A percentile compares a stretch with the other conserved stretches of the same genome.
phyloP scores from a whole-genome alignment of 345 rosid species.

The Cardamine occulta region DNA sequence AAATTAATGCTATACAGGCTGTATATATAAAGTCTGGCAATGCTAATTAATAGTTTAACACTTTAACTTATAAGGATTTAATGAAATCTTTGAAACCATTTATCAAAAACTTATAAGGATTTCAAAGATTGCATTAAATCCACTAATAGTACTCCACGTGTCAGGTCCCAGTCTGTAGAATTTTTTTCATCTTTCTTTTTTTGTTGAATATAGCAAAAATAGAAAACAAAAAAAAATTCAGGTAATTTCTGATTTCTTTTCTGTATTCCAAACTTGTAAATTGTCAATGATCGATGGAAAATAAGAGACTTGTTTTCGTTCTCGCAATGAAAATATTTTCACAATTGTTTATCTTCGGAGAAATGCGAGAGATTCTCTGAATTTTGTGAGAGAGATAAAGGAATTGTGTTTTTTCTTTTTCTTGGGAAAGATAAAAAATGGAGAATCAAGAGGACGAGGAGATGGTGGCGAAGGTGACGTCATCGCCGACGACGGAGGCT shows the following conservation, averaged over 20 bases:
- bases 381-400: slow-evolving; percentile 28
- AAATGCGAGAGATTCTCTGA: slow-evolving; percentile 18
- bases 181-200: not conserved
- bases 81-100: too few species aligned
- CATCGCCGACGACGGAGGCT: slow-evolving; percentile 26
- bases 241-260: slow-evolving; percentile 8
- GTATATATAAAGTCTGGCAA: not conserved
- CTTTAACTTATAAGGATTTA: not conserved
- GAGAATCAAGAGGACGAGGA: slow-evolving; percentile 42
- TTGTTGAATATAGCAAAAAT: slow-evolving; percentile 26
- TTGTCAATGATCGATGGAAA: slow-evolving; percentile 19
- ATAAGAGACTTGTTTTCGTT: slow-evolving; percentile 15
- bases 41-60: not conserved
- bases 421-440: slow-evolving; percentile 40
- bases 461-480: slow-evolving; percentile 25
- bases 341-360: not conserved
- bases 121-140: not conserved
- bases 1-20: too few species aligned
- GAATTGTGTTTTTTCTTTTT: slow-evolving; percentile 2
- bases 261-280: slow-evolving; percentile 31
- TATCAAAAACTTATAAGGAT: not conserved
- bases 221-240: slow-evolving; percentile 26
- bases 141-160: slow-evolving; percentile 10
- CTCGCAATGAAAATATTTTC: slow-evolving; percentile 18
- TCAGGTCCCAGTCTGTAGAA: not conserved